Base-by-base conservation (phyloP, 805 yeast genomes). In the Barnettozyma pratensis region DNA sequence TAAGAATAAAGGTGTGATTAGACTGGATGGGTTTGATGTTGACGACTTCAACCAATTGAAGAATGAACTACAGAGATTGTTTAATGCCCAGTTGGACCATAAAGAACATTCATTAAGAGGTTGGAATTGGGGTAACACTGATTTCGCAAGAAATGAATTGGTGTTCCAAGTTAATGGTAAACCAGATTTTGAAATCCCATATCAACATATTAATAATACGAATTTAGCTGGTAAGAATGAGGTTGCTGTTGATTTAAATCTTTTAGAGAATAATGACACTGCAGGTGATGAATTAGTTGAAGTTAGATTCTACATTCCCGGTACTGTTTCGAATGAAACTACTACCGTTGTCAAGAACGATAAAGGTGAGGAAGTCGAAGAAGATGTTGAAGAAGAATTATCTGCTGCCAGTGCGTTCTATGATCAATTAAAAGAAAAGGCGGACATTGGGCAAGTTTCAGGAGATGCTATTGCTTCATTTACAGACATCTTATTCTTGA, bases 81-180 rank as follows among this genome's bases (percentile, higher is more conserved):
- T 90, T 67, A 74, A 73, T 48, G 72, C 87, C 39, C 78, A 79
- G 48, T 74, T 94, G 50, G 98, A 94, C 58, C 84, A 78, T 53
- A 81, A 76, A 59, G 98, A 92, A 60, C 99, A 94, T 68, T 86
- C 97, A 5, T 72, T 94, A 55, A 80, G 97, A 70, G 99, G 99
- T 32, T 94, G 99, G 99, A 94, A 94, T 68, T 94, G 99, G 99
- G 99, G 99, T 47, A 82, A 85, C 54, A 76, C 92, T 12, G 96
- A 91, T 64, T 79, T 94, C 63, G 96, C 96, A 25, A 80, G 96
- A 65, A 87, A 89, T 58, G 99, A 94, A 66, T 73, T 94, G 65
- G 80, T 88, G 30, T 91, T 94, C 68, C 81, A 83, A 49, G 83
- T 91, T 26, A 87, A 87, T 61, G 89, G 89, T 57, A 84, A 87